These are phyloP conservation scores for Ustilago hordei DNA, from an alignment of 1,284 basidiomycete genomes.

Conservation along the genomic window DNA sequence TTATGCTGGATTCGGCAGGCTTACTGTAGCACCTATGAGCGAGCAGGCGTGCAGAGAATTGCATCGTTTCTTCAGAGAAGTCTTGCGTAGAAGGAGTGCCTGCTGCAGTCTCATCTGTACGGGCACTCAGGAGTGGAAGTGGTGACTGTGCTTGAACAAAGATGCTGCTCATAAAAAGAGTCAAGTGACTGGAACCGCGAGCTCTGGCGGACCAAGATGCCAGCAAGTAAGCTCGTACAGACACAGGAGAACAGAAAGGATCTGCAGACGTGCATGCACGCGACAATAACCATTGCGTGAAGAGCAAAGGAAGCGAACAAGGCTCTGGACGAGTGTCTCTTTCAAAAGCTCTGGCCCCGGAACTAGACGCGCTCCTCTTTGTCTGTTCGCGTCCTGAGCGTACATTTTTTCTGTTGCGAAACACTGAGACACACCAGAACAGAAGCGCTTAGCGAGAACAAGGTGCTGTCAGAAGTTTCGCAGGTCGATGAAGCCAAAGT, in stretches of 20 bases:
- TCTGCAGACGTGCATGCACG: constrained; percentile 24
- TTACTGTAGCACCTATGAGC: background rate
- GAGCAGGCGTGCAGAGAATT: background rate
- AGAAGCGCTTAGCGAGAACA: constrained; percentile 2
- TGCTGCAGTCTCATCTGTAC: background rate
- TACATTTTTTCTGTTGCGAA: constrained; percentile 2
- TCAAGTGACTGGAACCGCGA: background rate
- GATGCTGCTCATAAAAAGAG: background rate
- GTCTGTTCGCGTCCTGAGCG: constrained; percentile 1
- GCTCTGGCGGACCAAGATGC: background rate
- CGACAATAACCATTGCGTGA: constrained; percentile 8
- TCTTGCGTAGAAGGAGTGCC: background rate
- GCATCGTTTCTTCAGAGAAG: too few species aligned
- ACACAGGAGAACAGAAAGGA: constrained; percentile 9
- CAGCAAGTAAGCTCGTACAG: constrained; percentile 7
- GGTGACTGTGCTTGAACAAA: background rate
- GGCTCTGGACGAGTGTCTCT: background rate
- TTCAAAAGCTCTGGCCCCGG: background rate
- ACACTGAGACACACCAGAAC: background rate
- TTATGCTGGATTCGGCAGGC: too few species aligned
- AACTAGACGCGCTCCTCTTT: constrained; percentile 9
- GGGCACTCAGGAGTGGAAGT: background rate
- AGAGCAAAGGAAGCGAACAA: background rate
- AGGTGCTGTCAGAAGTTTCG: constrained; percentile 4
- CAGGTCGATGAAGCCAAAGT: background rate